Conservation (phyloP, 1,284 basidiomycete genomes). For the Puccinia coronata region DNA sequence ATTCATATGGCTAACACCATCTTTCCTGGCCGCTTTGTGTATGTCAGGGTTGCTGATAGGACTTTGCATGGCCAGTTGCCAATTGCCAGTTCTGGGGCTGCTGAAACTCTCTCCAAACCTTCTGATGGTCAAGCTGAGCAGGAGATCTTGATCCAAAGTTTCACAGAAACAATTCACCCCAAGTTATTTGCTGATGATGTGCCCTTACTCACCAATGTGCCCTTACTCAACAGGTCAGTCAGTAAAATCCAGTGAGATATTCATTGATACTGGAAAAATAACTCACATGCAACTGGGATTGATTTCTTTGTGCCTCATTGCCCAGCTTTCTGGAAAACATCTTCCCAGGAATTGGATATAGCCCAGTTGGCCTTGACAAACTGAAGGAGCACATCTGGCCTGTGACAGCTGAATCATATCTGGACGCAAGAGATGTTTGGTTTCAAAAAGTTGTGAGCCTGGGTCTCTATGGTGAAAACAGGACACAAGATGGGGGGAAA, state of each 20-base stretch:
- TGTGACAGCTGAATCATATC: constrained; percentile 81
- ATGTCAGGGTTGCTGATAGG: constrained; percentile 92
- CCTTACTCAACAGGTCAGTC: constrained; percentile 81
- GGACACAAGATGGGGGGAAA: too few species aligned
- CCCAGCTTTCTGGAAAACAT: constrained; percentile 87
- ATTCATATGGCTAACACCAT: constrained; percentile 86
- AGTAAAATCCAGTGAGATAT: constrained; percentile 52
- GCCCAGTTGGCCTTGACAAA: constrained; percentile 81
- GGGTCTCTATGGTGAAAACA: too few species aligned
- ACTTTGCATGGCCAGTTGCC: constrained; percentile 85
- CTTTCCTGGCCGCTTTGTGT: constrained; percentile 98
- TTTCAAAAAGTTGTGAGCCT: too few species aligned
- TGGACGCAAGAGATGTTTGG: constrained; percentile 86
- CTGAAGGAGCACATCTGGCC: constrained; percentile 80
- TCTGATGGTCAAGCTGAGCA: constrained; percentile 80
- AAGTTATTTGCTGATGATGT: constrained; percentile 98
- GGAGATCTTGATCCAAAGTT: constrained; percentile 96
- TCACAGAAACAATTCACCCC: constrained; percentile 98
- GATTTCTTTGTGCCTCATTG: not conserved
- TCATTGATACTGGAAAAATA: too few species aligned
- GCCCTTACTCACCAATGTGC: too few species aligned
- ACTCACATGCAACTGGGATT: not conserved
- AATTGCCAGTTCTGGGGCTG: constrained; percentile 60
- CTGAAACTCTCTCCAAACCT: constrained; percentile 62
- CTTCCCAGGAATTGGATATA: constrained; percentile 91